A percentile compares a stretch with the other conserved stretches of the same genome.
Conservation (phyloP, 129 eudicot species). For the Escallonia herrerae region DNA sequence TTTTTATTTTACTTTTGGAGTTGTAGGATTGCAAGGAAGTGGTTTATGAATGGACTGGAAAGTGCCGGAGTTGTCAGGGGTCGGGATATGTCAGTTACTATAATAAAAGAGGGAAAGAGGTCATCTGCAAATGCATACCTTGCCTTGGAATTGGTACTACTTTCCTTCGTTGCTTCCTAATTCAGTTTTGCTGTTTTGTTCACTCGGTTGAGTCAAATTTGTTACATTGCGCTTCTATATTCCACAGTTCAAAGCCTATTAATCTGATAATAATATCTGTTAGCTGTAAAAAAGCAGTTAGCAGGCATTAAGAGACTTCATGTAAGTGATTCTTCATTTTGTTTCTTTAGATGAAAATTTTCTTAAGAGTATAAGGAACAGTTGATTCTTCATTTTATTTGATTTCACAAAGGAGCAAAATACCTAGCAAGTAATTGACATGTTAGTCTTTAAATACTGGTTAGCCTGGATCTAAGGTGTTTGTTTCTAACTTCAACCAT, state of each 20-base stretch:
- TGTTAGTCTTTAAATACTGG: no score
- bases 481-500: no score
- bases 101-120: conserved; percentile 77
- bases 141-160: conserved; percentile 84
- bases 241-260: no score
- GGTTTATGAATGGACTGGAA: conserved; percentile 95
- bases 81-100: conserved; percentile 70
- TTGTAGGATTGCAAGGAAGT: conserved; percentile 67
- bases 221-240: no score
- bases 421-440: no score
- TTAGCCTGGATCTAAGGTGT: no score
- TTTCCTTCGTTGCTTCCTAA: background rate
- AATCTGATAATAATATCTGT: background rate
- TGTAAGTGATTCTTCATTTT: no score
- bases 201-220: background rate
- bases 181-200: background rate
- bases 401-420: no score
- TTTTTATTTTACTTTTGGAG: background rate
- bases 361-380: no score
- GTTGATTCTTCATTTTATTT: no score
- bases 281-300: background rate
- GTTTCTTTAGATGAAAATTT: no score
- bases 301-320: no score
- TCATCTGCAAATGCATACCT: conserved; percentile 84
- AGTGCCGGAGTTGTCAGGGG: conserved; percentile 96